A percentile compares a stretch with the other conserved stretches of the same genome.
Conservation (phyloP, 2,329 filamentous ascomycete genomes). For the Rutstroemia sydowiana region DNA sequence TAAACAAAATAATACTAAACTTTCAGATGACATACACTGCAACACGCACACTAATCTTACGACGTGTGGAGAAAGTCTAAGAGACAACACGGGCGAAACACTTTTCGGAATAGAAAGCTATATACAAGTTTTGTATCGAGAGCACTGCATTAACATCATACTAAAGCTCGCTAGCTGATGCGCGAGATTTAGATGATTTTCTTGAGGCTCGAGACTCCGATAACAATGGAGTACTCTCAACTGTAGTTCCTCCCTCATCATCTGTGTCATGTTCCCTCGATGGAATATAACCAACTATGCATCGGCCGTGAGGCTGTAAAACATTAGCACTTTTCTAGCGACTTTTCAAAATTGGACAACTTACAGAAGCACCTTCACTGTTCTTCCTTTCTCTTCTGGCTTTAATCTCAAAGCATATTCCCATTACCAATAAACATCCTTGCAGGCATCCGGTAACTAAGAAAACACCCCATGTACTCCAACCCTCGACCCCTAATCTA, state of each 20-base stretch:
- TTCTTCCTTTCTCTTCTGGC: constrained; percentile 16
- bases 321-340: constrained; percentile 1
- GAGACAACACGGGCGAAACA: too few relatives aligned
- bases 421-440: constrained; percentile 72
- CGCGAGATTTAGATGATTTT: background rate
- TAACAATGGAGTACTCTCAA: constrained; percentile 11
- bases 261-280: constrained; percentile 11
- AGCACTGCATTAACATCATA: too few relatives aligned
- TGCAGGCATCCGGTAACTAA: constrained; percentile 81
- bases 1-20: too few relatives aligned
- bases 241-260: constrained; percentile 14
- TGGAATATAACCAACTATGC: constrained; percentile 13
- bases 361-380: constrained; percentile 13
- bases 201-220: constrained; percentile 2
- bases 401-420: constrained; percentile 62
- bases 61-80: too few relatives aligned
- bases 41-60: too few relatives aligned
- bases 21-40: too few relatives aligned
- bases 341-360: background rate
- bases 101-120: too few relatives aligned
- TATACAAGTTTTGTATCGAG: too few relatives aligned
- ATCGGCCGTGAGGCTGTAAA: constrained; percentile 10
- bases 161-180: background rate
- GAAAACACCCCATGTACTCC: constrained; percentile 94
- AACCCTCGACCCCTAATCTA: constrained; percentile 72